These are phyloP conservation scores for Naganishia vaughanmartiniae DNA, from an alignment of 768 basidiomycete genomes.

Conservation along the genomic window DNA sequence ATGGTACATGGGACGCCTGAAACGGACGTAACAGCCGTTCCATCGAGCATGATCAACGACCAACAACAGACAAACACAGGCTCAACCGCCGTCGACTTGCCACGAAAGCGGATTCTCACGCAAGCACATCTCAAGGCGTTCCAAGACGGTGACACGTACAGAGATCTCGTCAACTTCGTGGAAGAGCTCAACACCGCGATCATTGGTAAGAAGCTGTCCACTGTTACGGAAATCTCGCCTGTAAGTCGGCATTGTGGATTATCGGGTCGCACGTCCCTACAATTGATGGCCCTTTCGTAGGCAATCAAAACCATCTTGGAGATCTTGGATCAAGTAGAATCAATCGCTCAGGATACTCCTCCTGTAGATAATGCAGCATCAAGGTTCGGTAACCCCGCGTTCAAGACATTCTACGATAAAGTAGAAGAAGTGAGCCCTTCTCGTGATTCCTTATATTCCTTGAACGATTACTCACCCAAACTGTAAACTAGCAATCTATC, in stretches of 20 bases:
- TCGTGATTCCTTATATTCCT: constrained; percentile 32
- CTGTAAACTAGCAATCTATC: constrained; percentile 1
- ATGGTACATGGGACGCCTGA: neutral
- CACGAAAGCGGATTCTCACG: constrained; percentile 71
- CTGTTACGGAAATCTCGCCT: constrained; percentile 60
- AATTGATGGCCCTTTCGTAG: constrained; percentile 53
- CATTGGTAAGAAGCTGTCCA: constrained; percentile 71
- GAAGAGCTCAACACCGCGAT: constrained; percentile 72
- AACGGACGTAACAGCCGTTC: neutral
- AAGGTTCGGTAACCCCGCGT: constrained; percentile 96
- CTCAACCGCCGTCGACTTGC: constrained; percentile 41
- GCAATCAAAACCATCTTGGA: constrained; percentile 63
- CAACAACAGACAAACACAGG: neutral
- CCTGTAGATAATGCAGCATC: constrained; percentile 85
- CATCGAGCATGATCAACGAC: neutral
- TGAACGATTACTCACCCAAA: constrained; percentile 5
- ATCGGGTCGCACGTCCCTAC: neutral
- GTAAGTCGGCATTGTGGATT: constrained; percentile 56
- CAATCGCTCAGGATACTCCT: constrained; percentile 67
- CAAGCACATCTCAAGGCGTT: constrained; percentile 78
- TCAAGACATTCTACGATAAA: constrained; percentile 83
- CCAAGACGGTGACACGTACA: constrained; percentile 68
- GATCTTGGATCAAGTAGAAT: constrained; percentile 67
- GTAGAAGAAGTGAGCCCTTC: constrained; percentile 60
- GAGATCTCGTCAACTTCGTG: constrained; percentile 67